Conservation (phyloP, 805 yeast species). For the Pichia nakasei region DNA sequence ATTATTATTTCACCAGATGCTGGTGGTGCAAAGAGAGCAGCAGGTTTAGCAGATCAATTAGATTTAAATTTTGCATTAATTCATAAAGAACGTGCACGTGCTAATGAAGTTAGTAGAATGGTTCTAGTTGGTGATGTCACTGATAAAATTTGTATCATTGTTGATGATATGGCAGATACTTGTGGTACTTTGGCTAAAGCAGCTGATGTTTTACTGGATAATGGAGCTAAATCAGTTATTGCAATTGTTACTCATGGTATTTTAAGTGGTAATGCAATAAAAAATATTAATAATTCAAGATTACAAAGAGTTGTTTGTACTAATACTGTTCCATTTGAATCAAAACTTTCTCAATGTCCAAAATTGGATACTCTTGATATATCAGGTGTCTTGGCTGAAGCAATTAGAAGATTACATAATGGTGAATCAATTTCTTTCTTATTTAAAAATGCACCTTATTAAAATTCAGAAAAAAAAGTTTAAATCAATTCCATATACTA, state of each 20-base stretch:
- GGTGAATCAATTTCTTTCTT: slow-evolving; percentile 80
- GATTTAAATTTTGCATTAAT: slow-evolving; percentile 77
- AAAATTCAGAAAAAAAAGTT: not conserved
- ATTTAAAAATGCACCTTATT: slow-evolving; percentile 57
- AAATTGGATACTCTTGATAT: slow-evolving; percentile 63
- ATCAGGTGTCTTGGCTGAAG: slow-evolving; percentile 68
- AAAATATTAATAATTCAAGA: slow-evolving; percentile 59
- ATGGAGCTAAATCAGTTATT: slow-evolving; percentile 63
- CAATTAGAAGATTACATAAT: slow-evolving; percentile 75
- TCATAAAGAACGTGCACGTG: slow-evolving; percentile 76
- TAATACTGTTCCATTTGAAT: slow-evolving; percentile 71
- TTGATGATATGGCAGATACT: slow-evolving; percentile 87
- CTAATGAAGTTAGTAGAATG: slow-evolving; percentile 79
- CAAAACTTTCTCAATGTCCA: slow-evolving; percentile 48
- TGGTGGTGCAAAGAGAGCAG: slow-evolving; percentile 89
- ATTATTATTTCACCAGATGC: slow-evolving; percentile 83
- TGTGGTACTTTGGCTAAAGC: slow-evolving; percentile 83
- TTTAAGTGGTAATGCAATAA: slow-evolving; percentile 64
- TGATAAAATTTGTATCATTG: slow-evolving; percentile 65
- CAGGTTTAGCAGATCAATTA: slow-evolving; percentile 69
- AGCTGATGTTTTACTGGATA: slow-evolving; percentile 61
- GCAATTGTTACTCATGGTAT: slow-evolving; percentile 83
- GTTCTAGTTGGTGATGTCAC: slow-evolving; percentile 79
- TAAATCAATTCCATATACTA: not conserved
- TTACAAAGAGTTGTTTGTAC: slow-evolving; percentile 68